A percentile compares a stretch with the other conserved stretches of the same genome.
Conservation (phyloP, 108 stramenopile genomes). For the Chaetoceros muelleri region DNA sequence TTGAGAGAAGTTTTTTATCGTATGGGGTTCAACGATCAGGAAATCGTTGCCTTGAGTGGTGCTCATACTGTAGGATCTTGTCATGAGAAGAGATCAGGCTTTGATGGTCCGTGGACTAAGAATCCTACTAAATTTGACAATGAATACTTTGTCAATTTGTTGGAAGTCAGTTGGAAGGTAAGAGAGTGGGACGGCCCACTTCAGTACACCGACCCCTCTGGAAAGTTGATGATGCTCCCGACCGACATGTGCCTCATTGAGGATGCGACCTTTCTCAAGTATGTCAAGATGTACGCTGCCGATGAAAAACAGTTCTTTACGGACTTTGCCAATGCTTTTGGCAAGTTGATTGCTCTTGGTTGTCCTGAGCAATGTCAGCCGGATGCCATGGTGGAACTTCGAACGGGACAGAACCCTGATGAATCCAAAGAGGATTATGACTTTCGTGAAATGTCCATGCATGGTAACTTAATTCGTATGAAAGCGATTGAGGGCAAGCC, state of each 20-base stretch:
- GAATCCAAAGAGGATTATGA: no score
- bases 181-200: slow-evolving; percentile 26
- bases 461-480: no score
- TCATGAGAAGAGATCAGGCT: slow-evolving; percentile 34
- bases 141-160: slow-evolving; percentile 38
- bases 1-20: slow-evolving; percentile 65
- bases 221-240: slow-evolving; percentile 63
- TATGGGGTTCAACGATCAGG: slow-evolving; percentile 76
- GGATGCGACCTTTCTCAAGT: slow-evolving; percentile 37
- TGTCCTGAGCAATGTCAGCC: slow-evolving; percentile 15
- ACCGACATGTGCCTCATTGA: slow-evolving; percentile 43
- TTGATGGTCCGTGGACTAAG: slow-evolving; percentile 51
- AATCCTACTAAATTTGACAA: slow-evolving; percentile 40
- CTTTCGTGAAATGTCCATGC: no score
- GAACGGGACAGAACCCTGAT: no score
- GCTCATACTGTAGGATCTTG: slow-evolving; percentile 50
- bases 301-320: slow-evolving; percentile 58
- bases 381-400: no score
- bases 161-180: slow-evolving; percentile 40
- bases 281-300: slow-evolving; percentile 49
- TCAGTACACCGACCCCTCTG: slow-evolving; percentile 32
- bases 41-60: slow-evolving; percentile 62
- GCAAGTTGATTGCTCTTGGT: slow-evolving; percentile 66
- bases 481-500: no score
- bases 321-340: slow-evolving; percentile 69